Percentiles rank a stretch among this genome's conserved stretches.
phyloP scores from a whole-genome alignment of 306 rosid species.

The Carpinus viminea region DNA sequence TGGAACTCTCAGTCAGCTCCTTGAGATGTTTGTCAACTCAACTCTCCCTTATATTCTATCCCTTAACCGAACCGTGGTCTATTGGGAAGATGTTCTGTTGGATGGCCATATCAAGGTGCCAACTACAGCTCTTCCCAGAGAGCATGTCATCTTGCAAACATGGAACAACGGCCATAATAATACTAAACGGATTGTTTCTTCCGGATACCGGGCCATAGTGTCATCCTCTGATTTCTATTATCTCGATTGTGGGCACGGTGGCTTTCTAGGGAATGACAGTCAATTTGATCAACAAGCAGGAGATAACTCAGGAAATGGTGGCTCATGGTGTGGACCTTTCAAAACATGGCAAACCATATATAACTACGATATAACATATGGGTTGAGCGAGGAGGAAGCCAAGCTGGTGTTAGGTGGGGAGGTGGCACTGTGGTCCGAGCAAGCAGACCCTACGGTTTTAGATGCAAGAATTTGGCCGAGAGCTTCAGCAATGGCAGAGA shows the following conservation, averaged over 20 bases:
- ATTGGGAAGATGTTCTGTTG: conserved; percentile 82
- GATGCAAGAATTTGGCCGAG: conserved; percentile 87
- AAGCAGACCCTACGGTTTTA: conserved; percentile 71
- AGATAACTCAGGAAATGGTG: conserved; percentile 42
- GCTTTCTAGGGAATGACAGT: conserved; percentile 65
- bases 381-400: conserved; percentile 66
- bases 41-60: conserved; percentile 72
- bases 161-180: conserved; percentile 81
- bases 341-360: conserved; percentile 87
- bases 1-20: conserved; percentile 71
- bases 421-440: conserved; percentile 86
- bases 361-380: conserved; percentile 68
- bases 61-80: conserved; percentile 71
- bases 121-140: conserved; percentile 54
- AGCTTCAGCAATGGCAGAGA: conserved; percentile 73
- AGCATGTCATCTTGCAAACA: conserved; percentile 72
- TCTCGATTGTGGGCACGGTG: conserved; percentile 88
- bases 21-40: conserved; percentile 65
- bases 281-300: conserved; percentile 44
- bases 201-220: conserved; percentile 67
- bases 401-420: conserved; percentile 88
- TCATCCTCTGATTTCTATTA: conserved; percentile 78
- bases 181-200: conserved; percentile 68
- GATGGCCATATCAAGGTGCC: conserved; percentile 42
- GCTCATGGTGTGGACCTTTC: conserved; percentile 89